Evolutionary conservation across 1,139 yeast species (phyloP).

Genomic region (Cylindricascospora bacillispora): DNA sequence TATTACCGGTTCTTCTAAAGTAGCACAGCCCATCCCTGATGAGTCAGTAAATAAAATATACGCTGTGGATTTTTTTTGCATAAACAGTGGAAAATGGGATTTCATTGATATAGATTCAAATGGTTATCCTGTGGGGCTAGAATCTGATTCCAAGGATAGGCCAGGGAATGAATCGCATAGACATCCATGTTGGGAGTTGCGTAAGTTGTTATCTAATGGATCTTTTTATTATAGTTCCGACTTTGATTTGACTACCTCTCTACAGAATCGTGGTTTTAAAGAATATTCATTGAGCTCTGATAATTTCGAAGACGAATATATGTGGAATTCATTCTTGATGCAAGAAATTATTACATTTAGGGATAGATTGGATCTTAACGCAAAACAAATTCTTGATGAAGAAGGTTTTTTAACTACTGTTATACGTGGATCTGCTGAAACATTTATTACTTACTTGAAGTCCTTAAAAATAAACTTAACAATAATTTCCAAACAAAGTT

Average conservation of each 20-base stretch:
- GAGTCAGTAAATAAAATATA: slow-evolving; percentile 73
- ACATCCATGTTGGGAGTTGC: slow-evolving; percentile 77
- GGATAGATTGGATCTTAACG: slow-evolving; percentile 49
- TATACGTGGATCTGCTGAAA: slow-evolving; percentile 89
- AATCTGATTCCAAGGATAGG: slow-evolving; percentile 13
- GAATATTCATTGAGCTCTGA: slow-evolving; percentile 36
- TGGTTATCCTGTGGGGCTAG: slow-evolving; percentile 41
- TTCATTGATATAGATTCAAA: slow-evolving; percentile 49
- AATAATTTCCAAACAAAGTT: slow-evolving; percentile 81
- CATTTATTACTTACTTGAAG: slow-evolving; percentile 42
- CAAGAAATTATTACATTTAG: slow-evolving; percentile 67
- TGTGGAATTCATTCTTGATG: slow-evolving; percentile 96
- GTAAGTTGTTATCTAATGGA: slow-evolving; percentile 70
- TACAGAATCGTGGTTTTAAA: slow-evolving; percentile 59
- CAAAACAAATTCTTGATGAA: slow-evolving; percentile 50
- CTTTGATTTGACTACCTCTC: slow-evolving; percentile 77
- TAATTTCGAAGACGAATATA: slow-evolving; percentile 66
- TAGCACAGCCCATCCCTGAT: slow-evolving; percentile 72
- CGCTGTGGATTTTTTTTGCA: slow-evolving; percentile 75
- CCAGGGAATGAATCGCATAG: slow-evolving; percentile 24
- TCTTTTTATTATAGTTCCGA: slow-evolving; percentile 88
- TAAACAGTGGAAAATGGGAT: slow-evolving; percentile 70
- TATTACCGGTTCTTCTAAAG: slow-evolving; percentile 61
- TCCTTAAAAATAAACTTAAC: slow-evolving; percentile 48
- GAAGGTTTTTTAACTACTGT: slow-evolving; percentile 81